Base-by-base conservation (phyloP, 805 yeast genomes). In the Ogataea salicorniae region DNA sequence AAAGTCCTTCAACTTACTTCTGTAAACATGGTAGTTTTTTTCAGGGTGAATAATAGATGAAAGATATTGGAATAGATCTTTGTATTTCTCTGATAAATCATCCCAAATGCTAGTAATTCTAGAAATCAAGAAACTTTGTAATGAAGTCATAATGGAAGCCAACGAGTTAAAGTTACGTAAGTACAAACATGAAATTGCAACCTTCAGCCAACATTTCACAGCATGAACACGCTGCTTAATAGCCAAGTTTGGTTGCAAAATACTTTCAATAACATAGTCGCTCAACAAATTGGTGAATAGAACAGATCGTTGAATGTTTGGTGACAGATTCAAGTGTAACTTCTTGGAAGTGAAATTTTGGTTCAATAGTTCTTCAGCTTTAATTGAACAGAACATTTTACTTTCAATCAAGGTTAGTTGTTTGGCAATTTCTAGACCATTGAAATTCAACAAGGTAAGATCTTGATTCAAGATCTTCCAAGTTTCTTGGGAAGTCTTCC, bases 391-490 rank as follows among this genome's bases (percentile, higher is more conserved):
- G 63, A 82, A 86, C 42, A 87, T 73, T 38, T 73, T 74, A 2
- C 86, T 79, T 60, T 87, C 95, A 51, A 87, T 77, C 17, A 84
- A 66, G 0, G 94, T 85, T 41, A 87, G 67, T 54, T 86, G 94
- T 58, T 84, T 86, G 2, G 94, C 91, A 22, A 84, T 69, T 56
- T 86, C 94, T 55, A 84, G 68, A 0, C 89, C 83, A 61, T 84
- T 84, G 55, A 81, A 72, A 50, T 83, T 81, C 36, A 79, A 59
- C 38, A 80, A 63, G 41, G 76, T 72, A 16, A 79, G 72, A 49
- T 81, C 73, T 54, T 75, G 77, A 51, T 75, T 77, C 8, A 77
- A 67, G 46, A 79, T 69, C 23, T 72, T 78, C 86, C 87, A 82
- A 49, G 75, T 73, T 46, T 74, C 79, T 46, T 77, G 80, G 42